Conservation (phyloP, 139 green algal species). For the Ettlia oleoabundans region DNA sequence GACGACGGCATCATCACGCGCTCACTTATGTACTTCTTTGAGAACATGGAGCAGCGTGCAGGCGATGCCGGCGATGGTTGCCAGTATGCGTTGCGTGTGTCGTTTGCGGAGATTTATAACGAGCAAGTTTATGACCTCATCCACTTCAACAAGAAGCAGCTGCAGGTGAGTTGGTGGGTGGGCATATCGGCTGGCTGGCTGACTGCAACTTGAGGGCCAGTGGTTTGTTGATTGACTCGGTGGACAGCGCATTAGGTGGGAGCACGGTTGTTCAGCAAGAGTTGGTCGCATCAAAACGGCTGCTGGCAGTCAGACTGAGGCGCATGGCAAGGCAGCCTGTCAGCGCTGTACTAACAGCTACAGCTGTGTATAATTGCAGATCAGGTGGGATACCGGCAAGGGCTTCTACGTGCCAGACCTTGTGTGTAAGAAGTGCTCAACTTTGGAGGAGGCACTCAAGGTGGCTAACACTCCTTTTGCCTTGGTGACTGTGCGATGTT, state of each 20-base stretch:
- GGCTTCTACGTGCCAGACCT: slow-evolving; percentile 84
- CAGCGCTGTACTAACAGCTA: too few species aligned
- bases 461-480: too few species aligned
- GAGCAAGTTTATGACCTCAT: slow-evolving; percentile 87
- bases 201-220: not conserved
- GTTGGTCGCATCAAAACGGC: too few species aligned
- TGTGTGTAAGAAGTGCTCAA: slow-evolving; percentile 38
- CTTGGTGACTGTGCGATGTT: too few species aligned
- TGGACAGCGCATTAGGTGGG: too few species aligned
- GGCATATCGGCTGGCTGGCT: not conserved
- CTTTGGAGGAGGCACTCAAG: slow-evolving; percentile 49
- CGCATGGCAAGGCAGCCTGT: too few species aligned
- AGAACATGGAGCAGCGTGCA: slow-evolving; percentile 44
- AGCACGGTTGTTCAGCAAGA: too few species aligned
- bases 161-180: not conserved
- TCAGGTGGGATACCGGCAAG: slow-evolving; percentile 78
- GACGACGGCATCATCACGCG: slow-evolving; percentile 80
- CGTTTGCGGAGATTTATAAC: slow-evolving; percentile 94
- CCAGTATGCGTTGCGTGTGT: slow-evolving; percentile 48
- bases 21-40: slow-evolving; percentile 74
- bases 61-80: slow-evolving; percentile 8
- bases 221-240: too few species aligned
- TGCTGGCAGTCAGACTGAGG: too few species aligned
- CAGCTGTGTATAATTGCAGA: slow-evolving; percentile 51
- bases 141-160: slow-evolving; percentile 42